Conservation (phyloP, 2,329 filamentous ascomycete species). For the Beauveria brongniartii region DNA sequence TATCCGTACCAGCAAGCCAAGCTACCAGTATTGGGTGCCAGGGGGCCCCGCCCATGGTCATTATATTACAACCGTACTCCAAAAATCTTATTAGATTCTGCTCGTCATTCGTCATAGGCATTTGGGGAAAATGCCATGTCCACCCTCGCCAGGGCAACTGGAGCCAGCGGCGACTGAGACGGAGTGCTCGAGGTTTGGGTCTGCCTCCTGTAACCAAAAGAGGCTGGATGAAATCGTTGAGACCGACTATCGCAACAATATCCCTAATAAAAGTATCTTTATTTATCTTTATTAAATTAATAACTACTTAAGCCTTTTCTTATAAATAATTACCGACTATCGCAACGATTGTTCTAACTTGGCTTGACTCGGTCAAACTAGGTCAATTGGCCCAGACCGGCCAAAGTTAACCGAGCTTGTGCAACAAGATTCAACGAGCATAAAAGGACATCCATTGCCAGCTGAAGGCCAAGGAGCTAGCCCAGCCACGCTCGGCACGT, state of each 20-base stretch:
- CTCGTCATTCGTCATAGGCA: background rate
- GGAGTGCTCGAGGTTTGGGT: background rate
- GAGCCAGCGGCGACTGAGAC: background rate
- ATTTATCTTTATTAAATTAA: too few relatives aligned
- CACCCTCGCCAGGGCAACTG: constrained; percentile 5
- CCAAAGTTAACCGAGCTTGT: background rate
- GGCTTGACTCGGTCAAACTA: too few relatives aligned
- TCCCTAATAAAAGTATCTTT: too few relatives aligned
- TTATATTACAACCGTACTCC: constrained; percentile 2
- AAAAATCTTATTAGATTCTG: constrained; percentile 3
- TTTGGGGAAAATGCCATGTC: background rate
- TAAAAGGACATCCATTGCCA: background rate
- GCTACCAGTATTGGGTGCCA: background rate
- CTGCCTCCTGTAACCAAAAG: background rate
- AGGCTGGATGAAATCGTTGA: background rate
- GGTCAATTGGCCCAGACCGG: background rate
- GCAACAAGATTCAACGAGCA: background rate
- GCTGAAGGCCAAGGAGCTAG: constrained; percentile 4
- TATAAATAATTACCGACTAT: too few relatives aligned
- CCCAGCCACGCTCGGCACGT: background rate
- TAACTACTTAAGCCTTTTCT: too few relatives aligned
- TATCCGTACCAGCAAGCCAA: background rate
- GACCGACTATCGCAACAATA: background rate
- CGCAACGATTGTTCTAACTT: background rate
- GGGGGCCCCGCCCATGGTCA: background rate